A percentile compares a stretch with the other conserved stretches of the same genome.
Conservation (phyloP, 2,329 filamentous ascomycete genomes). For the Mycosphaerella sp. region DNA sequence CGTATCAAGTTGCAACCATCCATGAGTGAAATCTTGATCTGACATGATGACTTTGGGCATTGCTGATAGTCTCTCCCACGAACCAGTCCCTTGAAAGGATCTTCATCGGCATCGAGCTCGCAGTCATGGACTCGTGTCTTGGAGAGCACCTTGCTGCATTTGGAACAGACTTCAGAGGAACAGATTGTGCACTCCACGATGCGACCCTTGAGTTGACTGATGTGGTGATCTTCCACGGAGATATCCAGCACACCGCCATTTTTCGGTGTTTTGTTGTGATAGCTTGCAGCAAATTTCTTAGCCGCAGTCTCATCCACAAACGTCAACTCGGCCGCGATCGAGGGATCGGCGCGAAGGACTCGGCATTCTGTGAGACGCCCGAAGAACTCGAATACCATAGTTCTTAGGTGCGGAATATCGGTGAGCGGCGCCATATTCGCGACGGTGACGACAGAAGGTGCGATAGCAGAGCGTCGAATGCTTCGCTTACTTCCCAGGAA, state of each 20-base stretch:
- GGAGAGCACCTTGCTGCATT: neutral
- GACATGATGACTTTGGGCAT: neutral
- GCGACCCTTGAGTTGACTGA: neutral
- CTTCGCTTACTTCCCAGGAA: constrained; percentile 1
- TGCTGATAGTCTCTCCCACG: constrained; percentile 3
- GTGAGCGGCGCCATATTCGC: neutral
- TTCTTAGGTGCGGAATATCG: neutral
- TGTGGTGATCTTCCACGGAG: neutral
- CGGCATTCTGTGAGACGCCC: neutral
- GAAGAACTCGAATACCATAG: neutral
- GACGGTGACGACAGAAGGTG: neutral
- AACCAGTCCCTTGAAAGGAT: neutral
- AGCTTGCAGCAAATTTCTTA: neutral
- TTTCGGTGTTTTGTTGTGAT: neutral
- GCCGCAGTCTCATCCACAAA: neutral
- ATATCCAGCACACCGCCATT: neutral
- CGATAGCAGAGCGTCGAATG: neutral
- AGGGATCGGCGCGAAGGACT: neutral
- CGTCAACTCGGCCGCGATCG: neutral
- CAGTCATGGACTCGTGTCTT: neutral
- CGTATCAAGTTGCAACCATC: constrained; percentile 3
- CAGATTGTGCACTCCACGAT: neutral
- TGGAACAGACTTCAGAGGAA: neutral
- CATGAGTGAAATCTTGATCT: neutral
- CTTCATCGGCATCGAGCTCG: neutral